Evolutionary conservation across 2,329 filamentous ascomycete species (phyloP).

Genomic region (Alternaria solani): DNA sequence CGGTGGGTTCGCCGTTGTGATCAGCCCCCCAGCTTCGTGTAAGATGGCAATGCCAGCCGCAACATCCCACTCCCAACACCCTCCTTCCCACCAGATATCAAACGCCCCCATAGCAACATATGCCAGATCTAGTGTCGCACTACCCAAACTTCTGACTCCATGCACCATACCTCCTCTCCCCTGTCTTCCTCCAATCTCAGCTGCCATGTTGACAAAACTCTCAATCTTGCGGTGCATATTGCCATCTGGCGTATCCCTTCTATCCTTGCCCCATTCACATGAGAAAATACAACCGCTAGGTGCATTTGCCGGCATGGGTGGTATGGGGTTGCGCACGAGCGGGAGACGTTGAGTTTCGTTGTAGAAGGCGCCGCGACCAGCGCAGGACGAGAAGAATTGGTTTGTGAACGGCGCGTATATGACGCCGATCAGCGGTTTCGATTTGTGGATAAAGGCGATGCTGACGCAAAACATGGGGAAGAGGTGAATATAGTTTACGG

Average conservation of each 20-base stretch:
- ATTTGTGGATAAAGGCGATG: constrained; percentile 71
- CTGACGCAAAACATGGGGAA: constrained; percentile 85
- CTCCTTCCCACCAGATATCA: constrained; percentile 85
- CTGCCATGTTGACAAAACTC: constrained; percentile 78
- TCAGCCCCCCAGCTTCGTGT: constrained; percentile 74
- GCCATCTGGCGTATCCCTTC: constrained; percentile 69
- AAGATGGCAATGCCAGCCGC: constrained; percentile 78
- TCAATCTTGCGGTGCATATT: constrained; percentile 77
- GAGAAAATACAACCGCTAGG: constrained; percentile 75
- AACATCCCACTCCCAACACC: constrained; percentile 85
- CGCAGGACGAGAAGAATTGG: constrained; percentile 74
- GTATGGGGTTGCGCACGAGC: constrained; percentile 67
- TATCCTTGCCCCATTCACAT: constrained; percentile 83
- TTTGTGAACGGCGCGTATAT: constrained; percentile 75
- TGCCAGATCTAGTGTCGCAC: constrained; percentile 76
- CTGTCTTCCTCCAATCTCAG: constrained; percentile 67
- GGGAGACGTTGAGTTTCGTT: constrained; percentile 71
- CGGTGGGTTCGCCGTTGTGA: constrained; percentile 78
- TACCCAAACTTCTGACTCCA: constrained; percentile 74
- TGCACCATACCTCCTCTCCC: constrained; percentile 82
- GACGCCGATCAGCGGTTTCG: constrained; percentile 71
- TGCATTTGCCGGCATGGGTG: constrained; percentile 69
- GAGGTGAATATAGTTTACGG: constrained; percentile 81
- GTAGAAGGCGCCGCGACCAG: constrained; percentile 72
- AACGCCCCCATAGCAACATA: constrained; percentile 79